Conservation (phyloP, 2,329 filamentous ascomycete species). For the Colletotrichum agaves region DNA sequence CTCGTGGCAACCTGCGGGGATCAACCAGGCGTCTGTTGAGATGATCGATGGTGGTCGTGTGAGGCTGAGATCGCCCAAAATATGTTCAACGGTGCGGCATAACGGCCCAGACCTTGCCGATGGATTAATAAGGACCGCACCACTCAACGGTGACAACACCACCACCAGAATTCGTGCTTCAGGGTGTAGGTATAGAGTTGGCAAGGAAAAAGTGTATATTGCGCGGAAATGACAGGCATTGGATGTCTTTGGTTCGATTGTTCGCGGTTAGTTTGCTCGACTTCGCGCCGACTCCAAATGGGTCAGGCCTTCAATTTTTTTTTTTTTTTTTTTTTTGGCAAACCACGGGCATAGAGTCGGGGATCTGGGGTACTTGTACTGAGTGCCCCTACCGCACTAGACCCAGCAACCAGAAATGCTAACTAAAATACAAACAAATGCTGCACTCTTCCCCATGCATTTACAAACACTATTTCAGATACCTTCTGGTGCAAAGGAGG, state of each 20-base stretch:
- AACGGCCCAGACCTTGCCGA: conserved; percentile 12
- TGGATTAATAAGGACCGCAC: conserved; percentile 7
- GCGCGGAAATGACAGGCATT: neutral
- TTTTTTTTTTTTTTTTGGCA: conserved; percentile 12
- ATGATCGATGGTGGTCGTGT: conserved; percentile 32
- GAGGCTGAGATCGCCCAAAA: conserved; percentile 35
- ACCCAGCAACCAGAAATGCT: no score
- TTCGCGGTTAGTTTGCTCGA: conserved; percentile 2
- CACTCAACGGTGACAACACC: conserved; percentile 10
- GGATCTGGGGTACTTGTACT: no score
- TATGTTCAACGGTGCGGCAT: conserved; percentile 16
- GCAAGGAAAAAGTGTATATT: neutral
- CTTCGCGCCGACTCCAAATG: neutral
- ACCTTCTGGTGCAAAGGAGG: no score
- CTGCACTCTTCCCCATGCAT: no score
- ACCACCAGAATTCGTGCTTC: conserved; percentile 16
- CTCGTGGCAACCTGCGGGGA: conserved; percentile 28
- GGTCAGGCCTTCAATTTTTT: neutral
- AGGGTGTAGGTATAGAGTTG: conserved; percentile 6
- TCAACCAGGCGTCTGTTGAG: conserved; percentile 28
- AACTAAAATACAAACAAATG: no score
- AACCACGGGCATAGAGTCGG: conserved; percentile 9
- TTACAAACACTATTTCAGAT: no score
- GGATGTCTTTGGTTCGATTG: conserved; percentile 5
- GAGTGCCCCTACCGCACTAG: no score